phyloP scores from a whole-genome alignment of 345 rosid genomes.

The Leavenworthia alabamica region DNA sequence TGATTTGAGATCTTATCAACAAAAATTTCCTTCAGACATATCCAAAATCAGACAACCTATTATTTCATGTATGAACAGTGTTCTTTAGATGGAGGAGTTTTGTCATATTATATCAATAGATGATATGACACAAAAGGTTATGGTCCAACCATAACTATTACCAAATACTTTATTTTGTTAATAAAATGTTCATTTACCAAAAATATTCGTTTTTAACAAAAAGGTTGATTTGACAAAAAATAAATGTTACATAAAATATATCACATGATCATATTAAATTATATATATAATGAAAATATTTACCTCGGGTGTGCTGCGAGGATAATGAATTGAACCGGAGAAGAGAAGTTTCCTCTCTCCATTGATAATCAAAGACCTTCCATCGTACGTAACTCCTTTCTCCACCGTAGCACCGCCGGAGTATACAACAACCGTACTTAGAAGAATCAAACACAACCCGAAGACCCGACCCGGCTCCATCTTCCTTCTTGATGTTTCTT shows the following conservation, averaged over 20 bases:
- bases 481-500: conserved; percentile 2
- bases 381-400: conserved; percentile 38
- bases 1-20: conserved; percentile 8
- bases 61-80: too few species aligned
- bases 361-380: conserved; percentile 46
- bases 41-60: not conserved
- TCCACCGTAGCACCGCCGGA: conserved; percentile 22
- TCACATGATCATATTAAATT: not conserved
- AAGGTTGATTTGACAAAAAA: not conserved
- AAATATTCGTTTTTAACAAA: too few species aligned
- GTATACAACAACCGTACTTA: conserved; percentile 12
- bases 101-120: conserved; percentile 20
- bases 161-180: too few species aligned
- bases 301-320: conserved; percentile 61
- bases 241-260: not conserved
- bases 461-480: conserved; percentile 11
- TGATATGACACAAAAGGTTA: conserved; percentile 1
- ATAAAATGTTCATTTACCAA: too few species aligned
- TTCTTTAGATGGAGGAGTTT: not conserved
- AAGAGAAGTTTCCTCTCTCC: conserved; percentile 47
- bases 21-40: not conserved
- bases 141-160: conserved; percentile 10
- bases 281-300: not conserved
- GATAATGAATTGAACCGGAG: conserved; percentile 58
- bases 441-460: conserved; percentile 13